phyloP scores from a whole-genome alignment of 495 filamentous ascomycete genomes.

The Hypoxylon rickii region DNA sequence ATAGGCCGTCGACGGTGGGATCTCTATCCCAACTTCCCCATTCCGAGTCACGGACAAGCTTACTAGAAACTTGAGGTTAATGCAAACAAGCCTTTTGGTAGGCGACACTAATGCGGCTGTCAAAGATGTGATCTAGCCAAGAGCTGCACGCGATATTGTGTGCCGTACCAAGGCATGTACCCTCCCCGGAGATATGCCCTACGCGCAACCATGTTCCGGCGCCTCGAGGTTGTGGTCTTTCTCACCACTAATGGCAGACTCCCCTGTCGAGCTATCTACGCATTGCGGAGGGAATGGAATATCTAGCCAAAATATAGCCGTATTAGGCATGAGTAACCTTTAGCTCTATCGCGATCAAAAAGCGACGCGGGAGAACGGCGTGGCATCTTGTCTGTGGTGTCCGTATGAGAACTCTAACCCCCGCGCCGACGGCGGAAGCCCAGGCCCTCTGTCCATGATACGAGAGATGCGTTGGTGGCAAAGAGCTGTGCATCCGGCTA shows the following conservation, averaged over 20 bases:
- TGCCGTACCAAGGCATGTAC: conserved; percentile 24
- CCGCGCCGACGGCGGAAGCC: conserved; percentile 29
- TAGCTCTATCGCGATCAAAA: conserved; percentile 17
- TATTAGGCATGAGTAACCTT: conserved; percentile 34
- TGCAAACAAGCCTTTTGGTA: conserved; percentile 3
- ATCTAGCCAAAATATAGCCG: conserved; percentile 15
- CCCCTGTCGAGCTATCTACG: conserved; percentile 17
- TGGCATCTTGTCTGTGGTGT: not conserved
- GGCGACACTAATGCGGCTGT: conserved; percentile 34
- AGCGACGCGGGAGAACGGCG: conserved; percentile 12
- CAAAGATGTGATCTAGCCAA: conserved; percentile 39
- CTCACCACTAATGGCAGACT: not conserved
- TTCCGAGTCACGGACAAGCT: too few species aligned
- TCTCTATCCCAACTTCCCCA: too few species aligned
- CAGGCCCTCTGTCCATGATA: conserved; percentile 20
- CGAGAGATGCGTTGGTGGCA: conserved; percentile 22
- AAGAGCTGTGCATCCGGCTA: conserved; percentile 16
- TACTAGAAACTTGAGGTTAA: conserved; percentile 8
- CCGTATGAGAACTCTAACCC: conserved; percentile 17
- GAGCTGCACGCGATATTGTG: conserved; percentile 33
- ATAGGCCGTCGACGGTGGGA: conserved; percentile 1
- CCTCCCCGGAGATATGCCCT: conserved; percentile 20
- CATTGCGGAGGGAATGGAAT: conserved; percentile 7
- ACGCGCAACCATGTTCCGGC: conserved; percentile 26
- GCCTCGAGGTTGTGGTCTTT: conserved; percentile 6